These are phyloP conservation scores for Malus fusca DNA, from an alignment of 306 rosid genomes.

Conservation along the genomic window DNA sequence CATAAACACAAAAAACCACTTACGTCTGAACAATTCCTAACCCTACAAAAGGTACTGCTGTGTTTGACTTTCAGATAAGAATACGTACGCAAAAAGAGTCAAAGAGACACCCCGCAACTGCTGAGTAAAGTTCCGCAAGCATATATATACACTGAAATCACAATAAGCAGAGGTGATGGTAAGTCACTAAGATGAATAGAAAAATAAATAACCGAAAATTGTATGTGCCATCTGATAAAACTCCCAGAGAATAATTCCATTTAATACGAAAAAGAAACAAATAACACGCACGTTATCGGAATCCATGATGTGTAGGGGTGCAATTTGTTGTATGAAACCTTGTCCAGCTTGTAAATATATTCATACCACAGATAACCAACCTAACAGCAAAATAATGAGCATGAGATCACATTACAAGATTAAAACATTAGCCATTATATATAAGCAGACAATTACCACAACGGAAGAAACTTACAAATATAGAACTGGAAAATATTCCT, in stretches of 20 bases:
- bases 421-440: conserved; percentile 1
- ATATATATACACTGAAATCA: conserved; percentile 79
- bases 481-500: conserved; percentile 51
- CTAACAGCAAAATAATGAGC: conserved; percentile 29
- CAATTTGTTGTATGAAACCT: conserved; percentile 80
- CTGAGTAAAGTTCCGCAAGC: conserved; percentile 90
- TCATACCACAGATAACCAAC: conserved; percentile 95
- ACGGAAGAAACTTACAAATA: conserved; percentile 55
- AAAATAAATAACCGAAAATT: background rate
- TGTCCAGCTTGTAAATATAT: conserved; percentile 91
- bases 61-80: conserved; percentile 20
- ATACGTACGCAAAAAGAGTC: conserved; percentile 85
- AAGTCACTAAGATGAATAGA: background rate
- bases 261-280: conserved; percentile 1
- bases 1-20: background rate
- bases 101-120: conserved; percentile 72
- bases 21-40: background rate
- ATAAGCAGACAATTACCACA: background rate
- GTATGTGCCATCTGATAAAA: background rate
- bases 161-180: background rate
- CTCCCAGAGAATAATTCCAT: background rate
- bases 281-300: conserved; percentile 77
- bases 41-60: background rate
- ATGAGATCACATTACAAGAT: conserved; percentile 16
- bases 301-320: conserved; percentile 99